Percentiles rank a stretch among this genome's conserved stretches.
These are phyloP conservation scores for Clavulina sp. DNA, from an alignment of 768 basidiomycete species.

Conservation along the genomic window DNA sequence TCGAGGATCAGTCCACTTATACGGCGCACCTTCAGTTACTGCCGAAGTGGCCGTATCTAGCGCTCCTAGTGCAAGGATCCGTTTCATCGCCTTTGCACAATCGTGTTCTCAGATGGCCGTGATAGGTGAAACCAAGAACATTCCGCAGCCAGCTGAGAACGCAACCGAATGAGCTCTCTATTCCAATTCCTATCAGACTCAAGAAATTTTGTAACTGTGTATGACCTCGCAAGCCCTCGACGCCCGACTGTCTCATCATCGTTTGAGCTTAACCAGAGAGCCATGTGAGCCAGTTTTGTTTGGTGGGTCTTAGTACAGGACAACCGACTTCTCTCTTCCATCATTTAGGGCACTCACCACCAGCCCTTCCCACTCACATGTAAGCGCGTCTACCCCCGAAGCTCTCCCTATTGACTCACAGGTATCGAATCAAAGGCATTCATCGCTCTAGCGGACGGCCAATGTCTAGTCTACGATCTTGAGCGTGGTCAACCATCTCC, in stretches of 20 bases:
- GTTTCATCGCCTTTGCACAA: conserved; percentile 44
- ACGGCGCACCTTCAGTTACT: conserved; percentile 52
- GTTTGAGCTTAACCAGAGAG: conserved; percentile 31
- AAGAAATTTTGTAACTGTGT: conserved; percentile 37
- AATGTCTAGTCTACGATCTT: conserved; percentile 63
- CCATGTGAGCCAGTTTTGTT: conserved; percentile 25
- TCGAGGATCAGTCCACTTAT: conserved; percentile 42
- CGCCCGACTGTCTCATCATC: conserved; percentile 40
- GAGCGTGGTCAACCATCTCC: conserved; percentile 45
- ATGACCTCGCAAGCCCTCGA: conserved; percentile 37
- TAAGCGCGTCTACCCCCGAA: conserved; percentile 20
- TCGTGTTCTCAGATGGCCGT: conserved; percentile 38
- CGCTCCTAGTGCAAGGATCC: conserved; percentile 20
- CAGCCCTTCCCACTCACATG: conserved; percentile 58
- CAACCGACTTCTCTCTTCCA: neutral
- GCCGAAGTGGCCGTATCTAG: conserved; percentile 30
- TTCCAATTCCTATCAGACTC: conserved; percentile 24
- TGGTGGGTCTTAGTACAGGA: neutral
- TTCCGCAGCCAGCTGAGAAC: neutral
- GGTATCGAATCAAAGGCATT: conserved; percentile 25
- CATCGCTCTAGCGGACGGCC: conserved; percentile 34
- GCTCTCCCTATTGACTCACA: conserved; percentile 3
- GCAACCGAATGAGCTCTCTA: neutral
- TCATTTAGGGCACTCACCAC: conserved; percentile 35
- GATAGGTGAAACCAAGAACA: conserved; percentile 32